Percentiles rank a stretch among this genome's conserved stretches.
Conservation (phyloP, 2,329 filamentous ascomycete species). For the Neonectria sp. region DNA sequence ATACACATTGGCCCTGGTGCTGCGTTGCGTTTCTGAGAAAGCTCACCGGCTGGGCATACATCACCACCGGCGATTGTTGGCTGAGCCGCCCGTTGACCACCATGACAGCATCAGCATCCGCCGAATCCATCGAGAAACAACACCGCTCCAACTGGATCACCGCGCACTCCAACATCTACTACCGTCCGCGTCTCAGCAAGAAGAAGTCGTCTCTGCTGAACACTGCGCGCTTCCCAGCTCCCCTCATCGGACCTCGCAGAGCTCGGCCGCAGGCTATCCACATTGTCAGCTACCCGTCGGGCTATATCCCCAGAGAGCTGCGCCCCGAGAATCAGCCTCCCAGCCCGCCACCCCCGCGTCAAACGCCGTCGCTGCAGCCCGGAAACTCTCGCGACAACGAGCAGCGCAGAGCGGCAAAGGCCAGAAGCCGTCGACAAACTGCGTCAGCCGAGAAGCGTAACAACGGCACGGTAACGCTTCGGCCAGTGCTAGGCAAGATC, state of each 20-base stretch:
- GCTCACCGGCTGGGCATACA: conserved; percentile 41
- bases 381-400: conserved; percentile 23
- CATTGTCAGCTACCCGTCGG: conserved; percentile 59
- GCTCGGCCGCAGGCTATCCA: conserved; percentile 59
- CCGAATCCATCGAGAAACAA: conserved; percentile 40
- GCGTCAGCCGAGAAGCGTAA: conserved; percentile 27
- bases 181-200: conserved; percentile 46
- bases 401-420: conserved; percentile 33
- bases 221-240: conserved; percentile 51
- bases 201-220: conserved; percentile 42
- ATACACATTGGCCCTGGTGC: not conserved
- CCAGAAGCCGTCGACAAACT: conserved; percentile 52
- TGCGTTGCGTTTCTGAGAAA: not conserved
- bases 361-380: conserved; percentile 42
- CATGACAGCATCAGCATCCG: conserved; percentile 45
- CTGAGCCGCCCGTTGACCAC: conserved; percentile 44
- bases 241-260: conserved; percentile 58
- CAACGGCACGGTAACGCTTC: conserved; percentile 15
- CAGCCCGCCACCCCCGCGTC: conserved; percentile 35
- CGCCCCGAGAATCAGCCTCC: conserved; percentile 45
- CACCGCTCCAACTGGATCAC: conserved; percentile 46
- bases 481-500: conserved; percentile 32
- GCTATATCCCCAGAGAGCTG: conserved; percentile 62
- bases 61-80: conserved; percentile 40
- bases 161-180: conserved; percentile 47